Base-by-base conservation (phyloP, 345 rosid species). In the Aurinia saxatilis region DNA sequence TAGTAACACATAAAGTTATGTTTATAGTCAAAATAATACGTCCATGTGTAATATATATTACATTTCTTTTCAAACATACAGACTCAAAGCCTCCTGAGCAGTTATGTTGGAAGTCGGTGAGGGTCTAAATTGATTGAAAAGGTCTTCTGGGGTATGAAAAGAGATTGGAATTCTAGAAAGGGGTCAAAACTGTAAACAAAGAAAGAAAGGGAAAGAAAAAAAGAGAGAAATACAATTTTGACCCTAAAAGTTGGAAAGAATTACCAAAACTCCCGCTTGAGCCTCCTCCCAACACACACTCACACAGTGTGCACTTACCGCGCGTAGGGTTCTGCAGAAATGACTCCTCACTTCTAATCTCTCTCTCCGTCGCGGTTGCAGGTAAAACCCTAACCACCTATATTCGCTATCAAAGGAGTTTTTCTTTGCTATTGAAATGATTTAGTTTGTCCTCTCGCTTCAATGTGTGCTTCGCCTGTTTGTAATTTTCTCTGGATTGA, bases 181-280 rank as follows among this genome's bases (percentile, higher is more conserved):
- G 29, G 53, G 8, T 10, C 13, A 33, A 33, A 42, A 21, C 0
- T 33, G 61, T 10, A 53, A 64, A 42, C 8, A 5, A 49, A 10
- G 10, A 16, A 49, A 49, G 47, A n/a, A n/a, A n/a, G n/a, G n/a
- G 10, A 16, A 49, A 49, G 47, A 36, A 21, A 5, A 1, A 19
- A 38, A 12, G 4, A 6, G 0, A 3, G 3, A 33, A 3, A 42
- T 56, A 51, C 73, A 11, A 30, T 13, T 30, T 14, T 55, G 42
- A 58, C 68, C 68, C 63, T 0, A 17, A 16, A 47, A 27, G 6
- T 57, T 29, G 29, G 57, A 46, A 54, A 19, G 0, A 30, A 70
- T 63, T 70, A 70, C 64, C 23, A 17, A 63, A 55, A 70, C 36
- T 70, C 74, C 74, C 68, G 68, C 63, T 70, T 54, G 50, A 44